These are phyloP conservation scores for Fraxinus dipetala DNA, from an alignment of 305 asterid genomes.

Conservation along the genomic window DNA sequence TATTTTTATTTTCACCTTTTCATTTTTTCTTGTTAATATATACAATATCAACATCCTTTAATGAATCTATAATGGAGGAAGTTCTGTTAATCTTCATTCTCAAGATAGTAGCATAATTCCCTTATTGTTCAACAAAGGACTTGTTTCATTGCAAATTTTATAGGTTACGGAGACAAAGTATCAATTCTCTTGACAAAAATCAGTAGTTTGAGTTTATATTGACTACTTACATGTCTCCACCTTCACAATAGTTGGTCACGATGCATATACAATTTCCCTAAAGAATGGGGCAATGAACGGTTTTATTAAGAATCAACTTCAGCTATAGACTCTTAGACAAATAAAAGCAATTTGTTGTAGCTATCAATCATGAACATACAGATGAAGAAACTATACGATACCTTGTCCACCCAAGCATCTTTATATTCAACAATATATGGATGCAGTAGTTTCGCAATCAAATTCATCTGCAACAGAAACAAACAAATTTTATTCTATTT, in stretches of 20 bases:
- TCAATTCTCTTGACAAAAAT: background rate
- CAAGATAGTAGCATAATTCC: background rate
- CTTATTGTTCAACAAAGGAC: background rate
- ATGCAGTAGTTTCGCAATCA: constrained; percentile 61
- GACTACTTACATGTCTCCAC: constrained; percentile 86
- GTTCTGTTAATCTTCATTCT: background rate
- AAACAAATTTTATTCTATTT: background rate
- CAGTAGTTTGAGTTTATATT: background rate
- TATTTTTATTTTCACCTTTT: background rate
- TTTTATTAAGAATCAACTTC: background rate
- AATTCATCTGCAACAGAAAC: constrained; percentile 57
- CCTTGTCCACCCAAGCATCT: constrained; percentile 97
- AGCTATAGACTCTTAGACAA: background rate
- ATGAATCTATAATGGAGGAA: background rate
- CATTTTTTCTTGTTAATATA: background rate
- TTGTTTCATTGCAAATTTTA: background rate
- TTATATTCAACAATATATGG: constrained; percentile 85
- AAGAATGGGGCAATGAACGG: constrained; percentile 16
- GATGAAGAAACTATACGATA: constrained; percentile 16
- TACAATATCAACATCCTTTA: background rate
- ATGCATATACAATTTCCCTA: constrained; percentile 75
- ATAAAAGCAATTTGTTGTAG: background rate
- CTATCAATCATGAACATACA: background rate
- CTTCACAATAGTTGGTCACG: constrained; percentile 73
- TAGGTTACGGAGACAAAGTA: background rate